Percentiles rank a stretch among this genome's conserved stretches.
phyloP scores from a whole-genome alignment of 2,329 filamentous ascomycete species.

The Parastagonospora avenae region DNA sequence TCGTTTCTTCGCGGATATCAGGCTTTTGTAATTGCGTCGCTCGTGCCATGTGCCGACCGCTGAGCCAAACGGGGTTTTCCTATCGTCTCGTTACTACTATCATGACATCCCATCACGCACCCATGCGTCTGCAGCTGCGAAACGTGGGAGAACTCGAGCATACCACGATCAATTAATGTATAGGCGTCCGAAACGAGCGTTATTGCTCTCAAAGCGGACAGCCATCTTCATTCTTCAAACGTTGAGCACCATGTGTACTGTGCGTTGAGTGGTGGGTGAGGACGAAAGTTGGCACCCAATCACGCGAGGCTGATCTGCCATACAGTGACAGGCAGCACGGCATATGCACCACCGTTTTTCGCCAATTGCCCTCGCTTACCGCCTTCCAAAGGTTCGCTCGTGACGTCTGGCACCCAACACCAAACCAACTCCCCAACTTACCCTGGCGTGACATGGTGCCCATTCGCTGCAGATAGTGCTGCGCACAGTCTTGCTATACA shows the following conservation, averaged over 20 bases:
- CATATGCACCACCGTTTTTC: conserved; percentile 44
- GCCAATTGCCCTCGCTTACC: conserved; percentile 27
- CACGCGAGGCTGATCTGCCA: conserved; percentile 40
- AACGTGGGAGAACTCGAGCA: conserved; percentile 33
- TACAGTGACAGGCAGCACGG: conserved; percentile 28
- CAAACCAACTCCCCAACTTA: conserved; percentile 16
- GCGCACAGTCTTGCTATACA: conserved; percentile 23
- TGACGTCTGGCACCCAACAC: conserved; percentile 7
- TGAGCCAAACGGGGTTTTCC: conserved; percentile 14
- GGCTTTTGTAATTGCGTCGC: conserved; percentile 21
- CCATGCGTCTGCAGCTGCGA: conserved; percentile 26
- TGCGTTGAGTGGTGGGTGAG: conserved; percentile 17
- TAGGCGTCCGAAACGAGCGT: conserved; percentile 29
- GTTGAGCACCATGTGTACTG: conserved; percentile 25
- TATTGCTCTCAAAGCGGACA: conserved; percentile 24
- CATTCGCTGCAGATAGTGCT: conserved; percentile 31
- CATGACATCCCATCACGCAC: conserved; percentile 23
- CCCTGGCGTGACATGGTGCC: conserved; percentile 11
- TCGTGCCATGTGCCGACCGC: conserved; percentile 21
- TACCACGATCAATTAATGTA: conserved; percentile 45
- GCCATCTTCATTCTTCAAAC: conserved; percentile 25
- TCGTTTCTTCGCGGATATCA: conserved; percentile 27
- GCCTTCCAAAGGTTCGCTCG: conserved; percentile 16
- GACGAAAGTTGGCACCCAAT: conserved; percentile 31
- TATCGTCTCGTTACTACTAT: conserved; percentile 26